Evolutionary conservation across 2,329 filamentous ascomycete species (phyloP).

Genomic region (Colletotrichum gigasporum): DNA sequence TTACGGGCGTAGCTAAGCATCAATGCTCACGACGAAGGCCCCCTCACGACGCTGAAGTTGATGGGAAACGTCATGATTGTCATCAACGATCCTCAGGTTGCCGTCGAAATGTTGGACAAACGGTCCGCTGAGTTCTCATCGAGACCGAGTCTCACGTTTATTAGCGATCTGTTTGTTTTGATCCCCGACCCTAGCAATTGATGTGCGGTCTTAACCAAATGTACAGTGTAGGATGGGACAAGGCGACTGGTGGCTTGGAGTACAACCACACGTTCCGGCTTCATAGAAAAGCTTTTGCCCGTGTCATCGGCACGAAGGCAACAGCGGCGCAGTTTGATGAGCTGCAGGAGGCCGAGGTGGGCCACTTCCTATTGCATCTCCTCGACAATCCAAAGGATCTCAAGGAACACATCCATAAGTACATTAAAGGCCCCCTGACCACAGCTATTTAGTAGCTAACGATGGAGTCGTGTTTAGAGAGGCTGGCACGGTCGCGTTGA

Average conservation of each 20-base stretch:
- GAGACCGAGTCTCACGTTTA: conserved; percentile 42
- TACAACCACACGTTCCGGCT: conserved; percentile 49
- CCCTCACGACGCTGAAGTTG: conserved; percentile 43
- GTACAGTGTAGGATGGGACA: conserved; percentile 46
- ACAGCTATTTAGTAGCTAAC: no score
- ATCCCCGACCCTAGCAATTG: not conserved
- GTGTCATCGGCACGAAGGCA: conserved; percentile 52
- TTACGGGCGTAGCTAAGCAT: no score
- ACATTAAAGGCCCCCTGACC: conserved; percentile 14
- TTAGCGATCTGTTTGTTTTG: conserved; percentile 44
- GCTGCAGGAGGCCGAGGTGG: conserved; percentile 54
- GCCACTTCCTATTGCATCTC: conserved; percentile 52
- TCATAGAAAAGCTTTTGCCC: conserved; percentile 54
- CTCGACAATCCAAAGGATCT: conserved; percentile 49
- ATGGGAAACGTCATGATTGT: conserved; percentile 51
- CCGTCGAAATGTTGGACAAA: conserved; percentile 48
- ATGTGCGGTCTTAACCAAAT: not conserved
- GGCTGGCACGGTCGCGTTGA: conserved; percentile 1
- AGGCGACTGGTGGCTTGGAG: conserved; percentile 43
- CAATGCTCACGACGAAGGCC: conserved; percentile 28
- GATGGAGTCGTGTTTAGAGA: not conserved
- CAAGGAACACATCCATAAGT: conserved; percentile 53
- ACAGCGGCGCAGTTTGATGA: conserved; percentile 48
- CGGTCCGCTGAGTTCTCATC: conserved; percentile 42
- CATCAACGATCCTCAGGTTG: conserved; percentile 46